Evolutionary conservation across 2,329 filamentous ascomycete species (phyloP).

Genomic region (Bertia moriformis): DNA sequence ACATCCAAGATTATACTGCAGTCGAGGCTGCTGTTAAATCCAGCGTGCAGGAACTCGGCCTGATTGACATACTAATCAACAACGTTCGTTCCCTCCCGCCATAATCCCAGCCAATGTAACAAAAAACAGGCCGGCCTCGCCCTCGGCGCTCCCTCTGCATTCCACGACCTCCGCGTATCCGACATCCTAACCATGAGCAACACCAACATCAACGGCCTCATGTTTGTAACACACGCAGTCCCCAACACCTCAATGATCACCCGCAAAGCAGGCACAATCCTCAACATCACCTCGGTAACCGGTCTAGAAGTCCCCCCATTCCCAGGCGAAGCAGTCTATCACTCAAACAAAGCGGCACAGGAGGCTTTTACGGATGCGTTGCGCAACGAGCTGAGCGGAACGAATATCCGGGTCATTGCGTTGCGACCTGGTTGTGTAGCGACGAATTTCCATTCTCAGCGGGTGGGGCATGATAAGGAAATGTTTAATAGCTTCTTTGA

Average conservation of each 20-base stretch:
- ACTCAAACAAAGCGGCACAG: slow-evolving; percentile 27
- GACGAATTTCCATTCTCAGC: slow-evolving; percentile 28
- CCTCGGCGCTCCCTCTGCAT: slow-evolving; percentile 24
- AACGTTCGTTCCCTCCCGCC: slow-evolving; percentile 12
- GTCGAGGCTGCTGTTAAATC: slow-evolving; percentile 13
- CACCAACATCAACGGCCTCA: slow-evolving; percentile 30
- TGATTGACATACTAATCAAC: slow-evolving; percentile 29
- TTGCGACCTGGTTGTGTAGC: slow-evolving; percentile 29
- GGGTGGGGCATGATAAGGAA: slow-evolving; percentile 25
- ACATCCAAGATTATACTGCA: slow-evolving; percentile 15
- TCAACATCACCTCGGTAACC: slow-evolving; percentile 31
- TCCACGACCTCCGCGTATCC: slow-evolving; percentile 22
- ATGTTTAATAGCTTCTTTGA: slow-evolving; percentile 26
- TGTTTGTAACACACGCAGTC: slow-evolving; percentile 27
- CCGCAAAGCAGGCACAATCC: slow-evolving; percentile 23
- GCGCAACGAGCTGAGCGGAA: slow-evolving; percentile 27
- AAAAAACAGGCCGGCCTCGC: slow-evolving; percentile 24
- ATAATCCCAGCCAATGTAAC: not conserved
- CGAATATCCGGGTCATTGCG: slow-evolving; percentile 28
- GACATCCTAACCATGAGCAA: slow-evolving; percentile 27
- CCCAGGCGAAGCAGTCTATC: slow-evolving; percentile 30
- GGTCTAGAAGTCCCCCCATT: slow-evolving; percentile 30
- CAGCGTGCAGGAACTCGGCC: slow-evolving; percentile 14
- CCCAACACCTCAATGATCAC: slow-evolving; percentile 25
- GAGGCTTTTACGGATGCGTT: slow-evolving; percentile 33